These are phyloP conservation scores for Colletotrichum cereale DNA, from an alignment of 2,329 filamentous ascomycete species.

Conservation along the genomic window DNA sequence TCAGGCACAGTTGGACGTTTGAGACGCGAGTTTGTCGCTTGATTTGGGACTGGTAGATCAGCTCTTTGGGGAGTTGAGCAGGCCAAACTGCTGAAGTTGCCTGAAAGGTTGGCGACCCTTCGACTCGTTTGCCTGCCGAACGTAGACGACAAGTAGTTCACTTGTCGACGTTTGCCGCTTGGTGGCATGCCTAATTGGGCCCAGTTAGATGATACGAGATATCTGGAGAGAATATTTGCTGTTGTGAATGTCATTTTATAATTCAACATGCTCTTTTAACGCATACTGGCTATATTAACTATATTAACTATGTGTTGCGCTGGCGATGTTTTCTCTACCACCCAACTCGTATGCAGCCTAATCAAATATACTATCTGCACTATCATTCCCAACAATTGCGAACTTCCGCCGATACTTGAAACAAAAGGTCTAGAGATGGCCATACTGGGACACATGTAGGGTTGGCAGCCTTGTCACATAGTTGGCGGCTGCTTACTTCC, in stretches of 20 bases:
- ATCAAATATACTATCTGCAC: fast-evolving
- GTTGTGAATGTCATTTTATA: not conserved
- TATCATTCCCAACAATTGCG: fast-evolving
- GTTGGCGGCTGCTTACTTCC: too few species aligned
- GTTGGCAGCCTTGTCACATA: not conserved
- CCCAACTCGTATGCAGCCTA: not conserved
- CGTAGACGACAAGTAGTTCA: not conserved
- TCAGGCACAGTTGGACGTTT: too few species aligned
- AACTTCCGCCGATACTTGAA: fast-evolving
- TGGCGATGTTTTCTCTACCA: too few species aligned
- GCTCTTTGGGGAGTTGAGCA: not conserved
- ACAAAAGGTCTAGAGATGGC: not conserved
- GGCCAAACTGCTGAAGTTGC: not conserved
- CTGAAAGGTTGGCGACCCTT: too few species aligned
- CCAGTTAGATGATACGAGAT: not conserved
- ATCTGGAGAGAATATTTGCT: not conserved
- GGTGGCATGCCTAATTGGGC: fast-evolving
- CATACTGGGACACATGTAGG: not conserved
- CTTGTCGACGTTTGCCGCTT: not conserved
- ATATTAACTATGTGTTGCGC: too few species aligned
- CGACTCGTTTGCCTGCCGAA: not conserved
- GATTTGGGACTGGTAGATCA: not conserved
- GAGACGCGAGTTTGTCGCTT: not conserved
- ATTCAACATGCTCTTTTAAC: not conserved
- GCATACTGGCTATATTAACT: not conserved